phyloP scores from a whole-genome alignment of 164 flowering plant species.

The Magnolia officinalis region DNA sequence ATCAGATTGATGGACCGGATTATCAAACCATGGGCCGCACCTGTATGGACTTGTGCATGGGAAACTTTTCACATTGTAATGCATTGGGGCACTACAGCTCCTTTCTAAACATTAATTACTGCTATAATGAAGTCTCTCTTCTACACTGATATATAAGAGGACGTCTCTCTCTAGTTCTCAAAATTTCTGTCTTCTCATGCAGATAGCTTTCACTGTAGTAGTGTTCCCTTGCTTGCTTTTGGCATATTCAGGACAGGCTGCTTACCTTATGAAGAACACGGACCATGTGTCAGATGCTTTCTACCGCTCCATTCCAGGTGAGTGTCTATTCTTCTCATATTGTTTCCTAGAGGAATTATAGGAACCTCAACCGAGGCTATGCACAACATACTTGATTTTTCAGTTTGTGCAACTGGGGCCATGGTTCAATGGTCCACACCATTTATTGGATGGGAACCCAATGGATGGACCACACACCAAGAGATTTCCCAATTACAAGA shows the following conservation, averaged over 20 bases:
- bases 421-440: neutral
- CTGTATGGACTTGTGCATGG: neutral
- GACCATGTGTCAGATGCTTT: slow-evolving; percentile 72
- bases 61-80: neutral
- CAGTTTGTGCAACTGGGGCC: neutral
- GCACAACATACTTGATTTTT: neutral
- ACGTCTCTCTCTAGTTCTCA: neutral
- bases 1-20: too few species aligned
- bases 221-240: slow-evolving; percentile 94
- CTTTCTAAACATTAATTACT: neutral
- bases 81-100: neutral
- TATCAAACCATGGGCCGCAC: neutral
- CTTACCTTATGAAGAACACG: slow-evolving; percentile 63
- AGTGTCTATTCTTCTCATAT: slow-evolving; percentile 7
- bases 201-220: slow-evolving; percentile 76
- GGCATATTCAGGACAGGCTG: slow-evolving; percentile 96
- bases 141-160: neutral
- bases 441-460: neutral
- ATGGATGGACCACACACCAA: neutral
- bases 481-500: neutral
- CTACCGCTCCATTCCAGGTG: slow-evolving; percentile 93
- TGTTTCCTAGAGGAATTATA: neutral
- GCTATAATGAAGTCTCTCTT: too few species aligned
- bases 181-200: neutral
- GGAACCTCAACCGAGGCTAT: too few species aligned